Base-by-base conservation (phyloP, 2,329 filamentous ascomycete species). In the Bimuria novae-zelandiae region DNA sequence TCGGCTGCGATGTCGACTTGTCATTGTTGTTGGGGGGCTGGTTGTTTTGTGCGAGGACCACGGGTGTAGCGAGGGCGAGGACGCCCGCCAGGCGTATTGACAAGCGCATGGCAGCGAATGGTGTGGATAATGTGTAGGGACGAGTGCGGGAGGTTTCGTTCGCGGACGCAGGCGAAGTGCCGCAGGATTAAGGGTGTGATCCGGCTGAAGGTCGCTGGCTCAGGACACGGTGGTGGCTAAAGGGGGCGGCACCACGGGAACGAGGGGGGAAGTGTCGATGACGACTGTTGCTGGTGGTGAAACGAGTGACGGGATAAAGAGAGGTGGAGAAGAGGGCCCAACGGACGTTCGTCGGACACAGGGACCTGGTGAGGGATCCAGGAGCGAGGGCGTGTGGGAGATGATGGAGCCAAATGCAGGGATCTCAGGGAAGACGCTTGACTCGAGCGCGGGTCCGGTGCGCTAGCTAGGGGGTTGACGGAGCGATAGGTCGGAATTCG, bases 291-390 rank as follows among this genome's bases (percentile, higher is more conserved):
- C 46, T 55, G 44, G 56, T 54, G 53, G 54, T 64, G 62, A 66
- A 71, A 71, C 63, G 68, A 72, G 58, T 63, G 69, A 67, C 65
- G 59, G 67, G 52, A 65, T 57, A 63, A 57, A 48, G 58, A 64
- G 48, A 63, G 62, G 58, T 48, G 57, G 60, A 58, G 60, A 58
- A 41, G 43, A 35, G 50, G 42, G 45, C 48, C 43, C 40, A n/a
- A n/a, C n/a, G n/a, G n/a, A n/a, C n/a, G n/a, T n/a, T n/a, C n/a
- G n/a, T 39, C 44, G 49, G 16, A 25, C 30, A 19, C 41, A 22
- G 21, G 19, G 29, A 54, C 51, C 49, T 60, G 57, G 56, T 57
- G 59, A 59, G 62, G 61, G 61, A 23, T 52, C 47, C 37, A 41
- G 47, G 33, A 46, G 52, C 44, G 17, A 7, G 8, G 30, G 7